These are phyloP conservation scores for Penicillium bovifimosum DNA, from an alignment of 495 filamentous ascomycete genomes.

Conservation along the genomic window DNA sequence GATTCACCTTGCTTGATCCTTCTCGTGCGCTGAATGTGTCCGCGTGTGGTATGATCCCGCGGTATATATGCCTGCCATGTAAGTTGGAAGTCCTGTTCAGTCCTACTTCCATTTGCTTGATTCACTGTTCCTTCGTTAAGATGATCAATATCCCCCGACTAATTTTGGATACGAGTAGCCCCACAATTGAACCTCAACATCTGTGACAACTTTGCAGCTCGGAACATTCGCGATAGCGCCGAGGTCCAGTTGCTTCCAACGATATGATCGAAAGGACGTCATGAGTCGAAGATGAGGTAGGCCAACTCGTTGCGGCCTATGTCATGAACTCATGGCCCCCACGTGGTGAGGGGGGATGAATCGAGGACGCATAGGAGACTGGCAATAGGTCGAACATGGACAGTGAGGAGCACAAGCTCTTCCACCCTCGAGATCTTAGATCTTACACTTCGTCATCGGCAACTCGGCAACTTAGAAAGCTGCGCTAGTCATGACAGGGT, in stretches of 20 bases:
- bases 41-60: background rate
- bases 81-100: too few species aligned
- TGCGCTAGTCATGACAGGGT: background rate
- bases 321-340: too few species aligned
- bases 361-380: background rate
- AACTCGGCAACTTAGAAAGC: background rate
- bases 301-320: too few species aligned
- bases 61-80: background rate
- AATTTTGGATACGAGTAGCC: background rate
- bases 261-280: background rate
- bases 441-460: background rate
- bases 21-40: background rate
- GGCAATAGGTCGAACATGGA: background rate
- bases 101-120: too few species aligned
- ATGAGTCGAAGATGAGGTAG: background rate
- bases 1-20: slow-evolving; percentile 5
- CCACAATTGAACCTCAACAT: background rate
- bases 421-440: too few species aligned
- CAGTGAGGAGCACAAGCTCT: too few species aligned
- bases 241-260: too few species aligned
- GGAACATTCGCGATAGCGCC: too few species aligned
- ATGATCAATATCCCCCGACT: background rate
- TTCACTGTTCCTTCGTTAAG: background rate
- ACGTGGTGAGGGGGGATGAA: too few species aligned
- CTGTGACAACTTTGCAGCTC: too few species aligned